Percentiles rank a stretch among this genome's conserved stretches.
These are phyloP conservation scores for Acmispon strigosus DNA, from an alignment of 306 rosid genomes.

Conservation along the genomic window DNA sequence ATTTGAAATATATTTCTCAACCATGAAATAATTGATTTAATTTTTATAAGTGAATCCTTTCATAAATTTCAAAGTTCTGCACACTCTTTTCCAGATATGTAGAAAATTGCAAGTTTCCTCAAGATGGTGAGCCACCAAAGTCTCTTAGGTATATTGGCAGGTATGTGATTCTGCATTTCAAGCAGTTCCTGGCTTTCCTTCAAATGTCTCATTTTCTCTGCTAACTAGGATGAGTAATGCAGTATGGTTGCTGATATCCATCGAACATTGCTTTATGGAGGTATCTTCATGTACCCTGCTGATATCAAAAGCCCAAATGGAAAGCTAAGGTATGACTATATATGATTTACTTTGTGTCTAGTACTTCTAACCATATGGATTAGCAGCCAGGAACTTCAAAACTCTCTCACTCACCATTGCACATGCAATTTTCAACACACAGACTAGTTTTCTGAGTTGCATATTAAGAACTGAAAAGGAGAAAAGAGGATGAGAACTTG, in stretches of 20 bases:
- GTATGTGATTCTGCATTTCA: conserved; percentile 30
- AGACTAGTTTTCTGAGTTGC: not conserved
- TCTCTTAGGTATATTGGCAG: conserved; percentile 92
- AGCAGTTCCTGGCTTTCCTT: not conserved
- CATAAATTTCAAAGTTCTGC: not conserved
- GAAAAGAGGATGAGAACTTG: not conserved
- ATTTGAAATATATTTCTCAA: not conserved
- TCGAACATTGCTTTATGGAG: conserved; percentile 95
- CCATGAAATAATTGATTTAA: not conserved
- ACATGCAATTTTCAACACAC: not conserved
- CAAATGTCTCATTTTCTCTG: not conserved
- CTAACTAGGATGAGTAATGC: conserved; percentile 10
- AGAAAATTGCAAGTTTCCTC: conserved; percentile 80
- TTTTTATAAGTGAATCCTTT: not conserved
- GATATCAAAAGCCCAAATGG: conserved; percentile 80
- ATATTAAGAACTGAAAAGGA: not conserved
- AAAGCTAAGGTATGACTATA: conserved; percentile 56
- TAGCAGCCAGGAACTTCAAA: not conserved
- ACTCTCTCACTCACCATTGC: not conserved
- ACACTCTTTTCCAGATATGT: conserved; percentile 50
- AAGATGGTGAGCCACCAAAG: conserved; percentile 73
- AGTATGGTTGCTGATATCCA: conserved; percentile 98
- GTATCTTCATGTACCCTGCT: conserved; percentile 93
- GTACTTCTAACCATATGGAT: not conserved
- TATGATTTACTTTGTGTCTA: not conserved